Conservation (phyloP, 495 filamentous ascomycete genomes). For the Staphylotrichum tortipilum region DNA sequence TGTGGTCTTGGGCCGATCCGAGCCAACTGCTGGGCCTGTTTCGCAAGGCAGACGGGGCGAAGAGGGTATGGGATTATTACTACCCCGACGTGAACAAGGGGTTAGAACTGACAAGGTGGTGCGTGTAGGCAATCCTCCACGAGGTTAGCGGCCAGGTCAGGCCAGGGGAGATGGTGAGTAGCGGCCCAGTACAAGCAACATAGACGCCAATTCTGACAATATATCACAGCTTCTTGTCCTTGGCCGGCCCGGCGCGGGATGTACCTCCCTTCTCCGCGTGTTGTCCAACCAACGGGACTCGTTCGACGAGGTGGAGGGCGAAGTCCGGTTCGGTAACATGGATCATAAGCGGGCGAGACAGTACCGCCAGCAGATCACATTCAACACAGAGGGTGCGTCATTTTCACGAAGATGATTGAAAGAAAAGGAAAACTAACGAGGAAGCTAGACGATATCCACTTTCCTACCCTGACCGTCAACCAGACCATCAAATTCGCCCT, state of each 20-base stretch:
- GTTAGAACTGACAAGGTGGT: not conserved
- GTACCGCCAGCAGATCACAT: conserved; percentile 1
- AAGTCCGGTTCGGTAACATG: conserved; percentile 40
- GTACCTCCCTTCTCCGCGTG: conserved; percentile 46
- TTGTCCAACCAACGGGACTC: conserved; percentile 1
- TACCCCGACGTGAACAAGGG: not conserved
- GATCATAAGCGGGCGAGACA: not conserved
- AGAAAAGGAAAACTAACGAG: not conserved
- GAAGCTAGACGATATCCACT: conserved; percentile 52
- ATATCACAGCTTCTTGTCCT: conserved; percentile 62
- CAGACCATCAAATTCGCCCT: conserved; percentile 55
- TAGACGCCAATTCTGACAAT: not conserved
- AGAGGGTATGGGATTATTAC: not conserved
- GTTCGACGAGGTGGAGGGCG: conserved; percentile 38
- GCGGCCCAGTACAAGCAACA: too few species aligned
- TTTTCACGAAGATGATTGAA: not conserved
- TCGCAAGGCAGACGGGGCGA: not conserved
- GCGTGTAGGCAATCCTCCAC: conserved; percentile 50
- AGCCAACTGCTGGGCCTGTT: not conserved
- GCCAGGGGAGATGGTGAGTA: conserved; percentile 48
- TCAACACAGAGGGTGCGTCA: not conserved
- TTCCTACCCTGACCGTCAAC: conserved; percentile 55
- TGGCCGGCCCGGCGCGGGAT: conserved; percentile 53
- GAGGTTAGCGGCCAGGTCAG: conserved; percentile 62
- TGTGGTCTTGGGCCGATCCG: not conserved